phyloP scores from a whole-genome alignment of 441 rosid genomes.

The Populus hybrid region DNA sequence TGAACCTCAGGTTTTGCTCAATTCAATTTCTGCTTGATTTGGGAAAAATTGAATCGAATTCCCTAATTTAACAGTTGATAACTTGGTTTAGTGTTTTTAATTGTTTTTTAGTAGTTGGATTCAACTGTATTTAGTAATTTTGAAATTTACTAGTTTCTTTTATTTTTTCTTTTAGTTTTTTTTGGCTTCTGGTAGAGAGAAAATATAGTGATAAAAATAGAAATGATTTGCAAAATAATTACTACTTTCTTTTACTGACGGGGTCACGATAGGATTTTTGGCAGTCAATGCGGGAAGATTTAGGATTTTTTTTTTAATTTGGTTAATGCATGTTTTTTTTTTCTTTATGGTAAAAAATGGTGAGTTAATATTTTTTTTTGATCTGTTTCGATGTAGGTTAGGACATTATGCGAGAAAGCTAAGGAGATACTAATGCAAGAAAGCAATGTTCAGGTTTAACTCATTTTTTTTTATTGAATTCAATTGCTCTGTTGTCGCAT shows the following conservation, averaged over 20 bases:
- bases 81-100: neutral
- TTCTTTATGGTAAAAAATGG: neutral
- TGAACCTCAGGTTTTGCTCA: constrained; percentile 46
- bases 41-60: neutral
- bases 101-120: neutral
- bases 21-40: constrained; percentile 4
- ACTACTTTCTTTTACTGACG: neutral
- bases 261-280: neutral
- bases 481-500: neutral
- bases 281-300: neutral
- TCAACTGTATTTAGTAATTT: neutral
- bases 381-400: constrained; percentile 42
- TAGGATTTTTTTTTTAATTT: neutral
- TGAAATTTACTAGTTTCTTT: neutral
- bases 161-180: too few species aligned
- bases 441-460: constrained; percentile 67
- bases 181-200: neutral
- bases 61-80: neutral
- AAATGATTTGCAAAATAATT: neutral
- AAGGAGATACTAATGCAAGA: constrained; percentile 74
- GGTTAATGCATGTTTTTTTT: neutral
- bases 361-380: neutral
- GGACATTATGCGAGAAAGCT: constrained; percentile 66
- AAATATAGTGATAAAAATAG: neutral
- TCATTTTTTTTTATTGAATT: neutral